Evolutionary conservation across 2,329 filamentous ascomycete genomes (phyloP), one percentile per base, ranked within the genome.

Genomic region (Salinomyces thailandicus): DNA sequence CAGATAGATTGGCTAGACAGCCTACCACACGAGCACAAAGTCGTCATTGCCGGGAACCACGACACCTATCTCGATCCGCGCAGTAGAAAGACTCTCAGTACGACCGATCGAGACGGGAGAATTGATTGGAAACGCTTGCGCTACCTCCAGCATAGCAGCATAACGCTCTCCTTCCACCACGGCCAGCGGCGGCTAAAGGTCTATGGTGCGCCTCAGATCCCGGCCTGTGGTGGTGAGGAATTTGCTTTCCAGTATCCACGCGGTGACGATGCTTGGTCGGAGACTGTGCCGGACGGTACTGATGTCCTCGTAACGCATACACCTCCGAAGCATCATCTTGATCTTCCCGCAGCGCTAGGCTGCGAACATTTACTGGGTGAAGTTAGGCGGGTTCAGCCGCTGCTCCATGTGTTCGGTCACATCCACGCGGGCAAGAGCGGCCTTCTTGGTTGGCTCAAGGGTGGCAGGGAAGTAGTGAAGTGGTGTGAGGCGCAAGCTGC

Each of bases 41-140:
- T 95, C 16, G 73, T 87, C 22, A 77, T 96, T 19, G 76, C 77
- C 19, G 89, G 89, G 1, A 95, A 95, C 55, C 89, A 95, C 58
- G 89, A 95, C 55, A 79, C 76, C 50, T 93, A 77, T 66, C 81
- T 93, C 43, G 89, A 93, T 58, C 66, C 73, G 16, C 66, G 68
- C 20, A 77, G 75, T 11, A 71, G 82, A 3, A 60, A 58, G 12
- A 61, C 60, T 14, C 43, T 67, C 3, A 37, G 51, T 1, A 61
- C 68, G 7, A 66, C 72, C 31, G 77, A 85, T 52, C 66, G 68
- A 19, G 54, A 62, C 30, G 57, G 61, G 14, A 54, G 65, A n/a
- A 60, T 87, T 12, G 67, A 85, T 48, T 77, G 84, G 65, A 77
- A 72, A 36, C 68, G 68, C 29, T 63, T 94, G 32, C 68, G 77